phyloP scores from a whole-genome alignment of 2,329 filamentous ascomycete species.

The Calonectria hongkongensis region DNA sequence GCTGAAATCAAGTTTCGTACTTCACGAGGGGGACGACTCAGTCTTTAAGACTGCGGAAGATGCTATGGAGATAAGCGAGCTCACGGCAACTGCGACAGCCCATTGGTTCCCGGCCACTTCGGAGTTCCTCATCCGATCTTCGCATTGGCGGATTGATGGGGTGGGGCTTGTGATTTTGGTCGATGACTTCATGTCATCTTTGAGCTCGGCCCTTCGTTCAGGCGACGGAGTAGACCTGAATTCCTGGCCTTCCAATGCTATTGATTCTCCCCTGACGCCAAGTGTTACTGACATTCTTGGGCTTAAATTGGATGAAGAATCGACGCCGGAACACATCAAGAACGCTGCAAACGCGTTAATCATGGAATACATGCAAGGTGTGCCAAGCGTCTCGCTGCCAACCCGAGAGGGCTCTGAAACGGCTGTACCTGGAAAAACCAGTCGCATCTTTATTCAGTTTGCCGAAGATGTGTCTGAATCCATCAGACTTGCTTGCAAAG shows the following conservation, averaged over 20 bases:
- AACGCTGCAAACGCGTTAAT: not conserved
- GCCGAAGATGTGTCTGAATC: not conserved
- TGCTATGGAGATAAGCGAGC: not conserved
- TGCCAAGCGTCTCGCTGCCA: not conserved
- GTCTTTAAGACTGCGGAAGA: not conserved
- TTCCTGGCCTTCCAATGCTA: not conserved
- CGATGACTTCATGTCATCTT: not conserved
- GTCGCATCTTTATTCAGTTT: not conserved
- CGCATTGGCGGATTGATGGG: slow-evolving; percentile 1
- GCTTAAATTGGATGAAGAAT: not conserved
- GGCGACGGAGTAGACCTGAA: not conserved
- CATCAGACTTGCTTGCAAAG: not conserved
- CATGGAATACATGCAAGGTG: slow-evolving; percentile 9
- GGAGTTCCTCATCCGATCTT: not conserved
- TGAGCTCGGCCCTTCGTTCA: not conserved
- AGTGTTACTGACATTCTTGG: not conserved
- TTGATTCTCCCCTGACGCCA: not conserved
- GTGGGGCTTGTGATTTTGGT: not conserved
- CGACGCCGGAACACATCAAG: not conserved
- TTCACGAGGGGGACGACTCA: not conserved
- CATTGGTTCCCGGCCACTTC: slow-evolving; percentile 14
- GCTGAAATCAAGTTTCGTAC: not conserved
- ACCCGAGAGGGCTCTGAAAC: not conserved
- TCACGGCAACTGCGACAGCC: not conserved
- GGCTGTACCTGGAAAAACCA: slow-evolving; percentile 3